These are phyloP conservation scores for Sordaria brevicollis DNA, from an alignment of 495 filamentous ascomycete species.

Conservation along the genomic window DNA sequence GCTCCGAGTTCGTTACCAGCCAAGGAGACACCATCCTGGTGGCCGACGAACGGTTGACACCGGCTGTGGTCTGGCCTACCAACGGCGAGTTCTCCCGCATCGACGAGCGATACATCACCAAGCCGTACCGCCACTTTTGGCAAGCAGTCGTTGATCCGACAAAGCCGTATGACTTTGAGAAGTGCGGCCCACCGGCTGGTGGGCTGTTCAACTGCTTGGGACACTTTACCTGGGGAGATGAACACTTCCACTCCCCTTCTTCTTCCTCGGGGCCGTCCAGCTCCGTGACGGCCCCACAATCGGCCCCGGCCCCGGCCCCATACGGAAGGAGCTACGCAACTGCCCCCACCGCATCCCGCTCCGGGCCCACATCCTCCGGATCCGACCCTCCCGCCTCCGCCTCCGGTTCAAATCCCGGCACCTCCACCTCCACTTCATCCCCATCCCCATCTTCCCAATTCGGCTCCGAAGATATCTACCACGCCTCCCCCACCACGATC, in stretches of 20 bases:
- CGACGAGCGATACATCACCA: conserved; percentile 44
- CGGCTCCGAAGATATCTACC: conserved; percentile 31
- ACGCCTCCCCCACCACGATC: conserved; percentile 37
- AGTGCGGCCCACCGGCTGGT: conserved; percentile 36
- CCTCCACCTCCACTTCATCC: not conserved
- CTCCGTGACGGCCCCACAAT: not conserved
- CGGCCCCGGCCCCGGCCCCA: not conserved
- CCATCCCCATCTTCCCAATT: too few relatives aligned
- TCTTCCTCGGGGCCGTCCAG: too few relatives aligned
- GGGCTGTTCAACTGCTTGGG: conserved; percentile 38
- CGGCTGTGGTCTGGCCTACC: conserved; percentile 27
- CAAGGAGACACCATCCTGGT: conserved; percentile 9
- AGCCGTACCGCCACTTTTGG: conserved; percentile 45
- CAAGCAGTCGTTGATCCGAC: conserved; percentile 36
- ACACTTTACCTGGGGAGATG: conserved; percentile 31
- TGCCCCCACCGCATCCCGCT: too few relatives aligned
- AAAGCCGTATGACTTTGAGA: conserved; percentile 38
- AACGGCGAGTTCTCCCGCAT: conserved; percentile 51
- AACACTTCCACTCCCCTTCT: conserved; percentile 8
- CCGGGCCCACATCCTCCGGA: not conserved
- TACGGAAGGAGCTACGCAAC: not conserved
- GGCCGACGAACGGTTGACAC: conserved; percentile 24
- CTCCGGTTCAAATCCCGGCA: too few relatives aligned
- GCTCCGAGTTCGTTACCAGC: conserved; percentile 3
- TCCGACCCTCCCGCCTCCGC: too few relatives aligned